Evolutionary conservation across 2,329 filamentous ascomycete species (phyloP).

Genomic region (Diaporthe caulivora): DNA sequence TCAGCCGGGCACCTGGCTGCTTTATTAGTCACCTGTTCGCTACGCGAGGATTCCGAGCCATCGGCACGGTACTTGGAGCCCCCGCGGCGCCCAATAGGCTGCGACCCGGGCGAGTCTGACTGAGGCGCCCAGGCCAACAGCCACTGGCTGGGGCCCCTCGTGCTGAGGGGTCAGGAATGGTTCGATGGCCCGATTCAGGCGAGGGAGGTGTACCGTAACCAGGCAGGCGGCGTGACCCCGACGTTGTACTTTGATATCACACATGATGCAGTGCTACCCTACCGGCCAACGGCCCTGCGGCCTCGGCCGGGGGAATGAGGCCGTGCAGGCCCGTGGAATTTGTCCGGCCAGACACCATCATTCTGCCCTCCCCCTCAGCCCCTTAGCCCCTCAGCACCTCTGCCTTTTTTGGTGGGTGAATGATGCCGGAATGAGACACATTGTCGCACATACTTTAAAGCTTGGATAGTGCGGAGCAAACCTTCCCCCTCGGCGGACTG

Average conservation of each 20-base stretch:
- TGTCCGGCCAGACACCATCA: constrained; percentile 23
- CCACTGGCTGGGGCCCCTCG: constrained; percentile 2
- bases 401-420: neutral
- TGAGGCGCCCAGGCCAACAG: neutral
- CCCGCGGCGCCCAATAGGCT: constrained; percentile 13
- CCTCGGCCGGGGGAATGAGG: constrained; percentile 16
- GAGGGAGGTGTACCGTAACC: constrained; percentile 20
- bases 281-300: constrained; percentile 26
- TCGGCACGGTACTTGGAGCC: constrained; percentile 19
- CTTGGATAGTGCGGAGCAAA: constrained; percentile 22
- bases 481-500: neutral
- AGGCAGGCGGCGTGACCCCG: constrained; percentile 27
- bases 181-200: constrained; percentile 24
- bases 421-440: constrained; percentile 26
- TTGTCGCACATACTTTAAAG: constrained; percentile 17
- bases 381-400: neutral
- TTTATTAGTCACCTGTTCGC: constrained; percentile 19
- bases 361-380: constrained; percentile 8
- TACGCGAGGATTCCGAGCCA: constrained; percentile 21
- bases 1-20: constrained; percentile 20
- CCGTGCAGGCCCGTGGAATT: constrained; percentile 32
- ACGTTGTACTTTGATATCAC: constrained; percentile 31
- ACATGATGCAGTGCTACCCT: constrained; percentile 34
- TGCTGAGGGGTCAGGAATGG: constrained; percentile 22
- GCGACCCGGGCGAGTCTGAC: constrained; percentile 8